Percentiles rank a stretch among this genome's conserved stretches.
These are phyloP conservation scores for Phaeosphaeriaceae sp. DNA, from an alignment of 2,329 filamentous ascomycete genomes.

Conservation along the genomic window DNA sequence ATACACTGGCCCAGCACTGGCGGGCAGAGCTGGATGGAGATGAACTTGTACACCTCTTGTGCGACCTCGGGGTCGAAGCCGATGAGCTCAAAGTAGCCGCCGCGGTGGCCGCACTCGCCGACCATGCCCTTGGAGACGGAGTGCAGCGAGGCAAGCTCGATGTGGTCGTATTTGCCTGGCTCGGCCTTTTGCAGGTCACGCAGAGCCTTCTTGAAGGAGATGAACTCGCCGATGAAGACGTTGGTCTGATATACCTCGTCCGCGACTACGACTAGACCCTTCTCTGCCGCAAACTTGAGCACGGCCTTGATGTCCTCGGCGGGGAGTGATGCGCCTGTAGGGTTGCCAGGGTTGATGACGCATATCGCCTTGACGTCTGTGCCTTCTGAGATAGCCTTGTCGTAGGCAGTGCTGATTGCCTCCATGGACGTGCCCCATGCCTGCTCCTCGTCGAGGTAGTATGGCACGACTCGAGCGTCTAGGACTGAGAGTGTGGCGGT, in stretches of 20 bases:
- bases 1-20: slow-evolving; percentile 96
- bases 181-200: slow-evolving; percentile 74
- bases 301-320: slow-evolving; percentile 81
- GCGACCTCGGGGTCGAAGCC: slow-evolving; percentile 86
- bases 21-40: slow-evolving; percentile 95
- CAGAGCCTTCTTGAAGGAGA: slow-evolving; percentile 91
- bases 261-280: slow-evolving; percentile 88
- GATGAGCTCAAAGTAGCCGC: slow-evolving; percentile 95
- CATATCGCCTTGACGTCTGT: slow-evolving; percentile 91
- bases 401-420: slow-evolving; percentile 76
- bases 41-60: slow-evolving; percentile 97
- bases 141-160: slow-evolving; percentile 93
- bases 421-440: slow-evolving; percentile 87
- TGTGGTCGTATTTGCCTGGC: slow-evolving; percentile 77
- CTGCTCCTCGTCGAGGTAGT: slow-evolving; percentile 86
- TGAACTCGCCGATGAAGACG: slow-evolving; percentile 92
- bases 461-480: slow-evolving; percentile 86
- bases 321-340: slow-evolving; percentile 85
- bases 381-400: slow-evolving; percentile 76
- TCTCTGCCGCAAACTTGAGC: slow-evolving; percentile 83
- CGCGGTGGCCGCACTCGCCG: slow-evolving; percentile 96
- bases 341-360: slow-evolving; percentile 98
- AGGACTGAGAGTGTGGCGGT: slow-evolving; percentile 89
- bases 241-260: slow-evolving; percentile 99
- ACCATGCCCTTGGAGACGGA: slow-evolving; percentile 98